phyloP scores from a whole-genome alignment of 306 rosid species.

The Quercus agrifolia region DNA sequence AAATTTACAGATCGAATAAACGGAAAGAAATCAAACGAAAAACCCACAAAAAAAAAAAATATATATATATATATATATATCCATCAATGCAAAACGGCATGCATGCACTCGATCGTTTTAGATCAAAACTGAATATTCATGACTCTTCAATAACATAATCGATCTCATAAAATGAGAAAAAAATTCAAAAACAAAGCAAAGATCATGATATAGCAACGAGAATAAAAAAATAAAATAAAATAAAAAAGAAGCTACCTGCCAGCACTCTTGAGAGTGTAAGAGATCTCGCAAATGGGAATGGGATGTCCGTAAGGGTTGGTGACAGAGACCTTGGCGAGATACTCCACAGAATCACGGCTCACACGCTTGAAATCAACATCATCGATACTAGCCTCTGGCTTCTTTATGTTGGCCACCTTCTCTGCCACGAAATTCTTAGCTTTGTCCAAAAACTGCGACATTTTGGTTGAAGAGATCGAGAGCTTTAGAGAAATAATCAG shows the following conservation, averaged over 20 bases:
- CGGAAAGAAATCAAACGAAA: too few relatives aligned
- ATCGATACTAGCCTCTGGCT: slow-evolving; percentile 65
- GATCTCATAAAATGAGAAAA: too few relatives aligned
- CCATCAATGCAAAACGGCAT: too few relatives aligned
- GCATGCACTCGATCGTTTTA: too few relatives aligned
- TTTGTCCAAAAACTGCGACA: slow-evolving; percentile 55
- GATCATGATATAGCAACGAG: background rate
- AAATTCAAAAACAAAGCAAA: background rate
- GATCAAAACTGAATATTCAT: too few relatives aligned
- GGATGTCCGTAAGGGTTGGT: slow-evolving; percentile 50
- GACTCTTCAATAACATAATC: too few relatives aligned
- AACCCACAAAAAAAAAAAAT: too few relatives aligned
- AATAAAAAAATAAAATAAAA: background rate
- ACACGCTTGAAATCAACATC: slow-evolving; percentile 66
- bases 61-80: too few relatives aligned
- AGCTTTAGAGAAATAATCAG: background rate
- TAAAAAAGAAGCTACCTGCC: slow-evolving; percentile 19
- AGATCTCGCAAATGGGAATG: slow-evolving; percentile 65
- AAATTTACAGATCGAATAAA: too few relatives aligned
- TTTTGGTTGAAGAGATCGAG: slow-evolving; percentile 6
- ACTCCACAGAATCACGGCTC: slow-evolving; percentile 47
- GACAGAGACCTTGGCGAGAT: slow-evolving; percentile 56
- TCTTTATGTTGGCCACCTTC: slow-evolving; percentile 40
- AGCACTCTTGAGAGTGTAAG: slow-evolving; percentile 68
- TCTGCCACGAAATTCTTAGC: slow-evolving; percentile 55